Conservation (phyloP, 2,329 filamentous ascomycete species). For the Myrmaecium sp. region DNA sequence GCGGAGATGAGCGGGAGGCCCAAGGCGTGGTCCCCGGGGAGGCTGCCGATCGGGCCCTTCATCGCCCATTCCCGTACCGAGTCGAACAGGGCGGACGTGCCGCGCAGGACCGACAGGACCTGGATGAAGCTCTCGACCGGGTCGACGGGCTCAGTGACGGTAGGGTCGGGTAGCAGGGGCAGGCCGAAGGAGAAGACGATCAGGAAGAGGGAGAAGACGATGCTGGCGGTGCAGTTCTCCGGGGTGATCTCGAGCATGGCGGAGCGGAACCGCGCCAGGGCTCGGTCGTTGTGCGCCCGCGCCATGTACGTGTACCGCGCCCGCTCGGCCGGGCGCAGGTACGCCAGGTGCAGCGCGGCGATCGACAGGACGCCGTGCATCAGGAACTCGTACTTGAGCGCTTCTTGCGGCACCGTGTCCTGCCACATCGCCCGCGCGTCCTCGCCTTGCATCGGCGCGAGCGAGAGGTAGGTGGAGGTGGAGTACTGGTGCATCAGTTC, state of each 20-base stretch:
- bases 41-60: conserved; percentile 1
- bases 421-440: too few species aligned
- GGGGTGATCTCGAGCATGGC: conserved; percentile 13
- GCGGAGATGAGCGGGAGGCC: conserved; percentile 3
- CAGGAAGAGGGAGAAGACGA: conserved; percentile 3
- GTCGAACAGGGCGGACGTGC: conserved; percentile 5
- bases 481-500: conserved; percentile 5
- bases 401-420: neutral
- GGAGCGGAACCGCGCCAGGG: conserved; percentile 15
- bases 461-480: conserved; percentile 3
- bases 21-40: conserved; percentile 1
- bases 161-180: conserved; percentile 4
- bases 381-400: conserved; percentile 1
- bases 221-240: conserved; percentile 14
- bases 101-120: conserved; percentile 17
- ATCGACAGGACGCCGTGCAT: conserved; percentile 5
- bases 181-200: conserved; percentile 3
- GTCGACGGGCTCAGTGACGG: conserved; percentile 9
- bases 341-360: conserved; percentile 4
- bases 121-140: conserved; percentile 17
- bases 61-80: conserved; percentile 2
- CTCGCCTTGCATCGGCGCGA: conserved; percentile 4
- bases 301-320: conserved; percentile 16
- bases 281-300: conserved; percentile 19
- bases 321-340: conserved; percentile 7